phyloP scores from a whole-genome alignment of 768 basidiomycete genomes.

The Termitomyces sp. region DNA sequence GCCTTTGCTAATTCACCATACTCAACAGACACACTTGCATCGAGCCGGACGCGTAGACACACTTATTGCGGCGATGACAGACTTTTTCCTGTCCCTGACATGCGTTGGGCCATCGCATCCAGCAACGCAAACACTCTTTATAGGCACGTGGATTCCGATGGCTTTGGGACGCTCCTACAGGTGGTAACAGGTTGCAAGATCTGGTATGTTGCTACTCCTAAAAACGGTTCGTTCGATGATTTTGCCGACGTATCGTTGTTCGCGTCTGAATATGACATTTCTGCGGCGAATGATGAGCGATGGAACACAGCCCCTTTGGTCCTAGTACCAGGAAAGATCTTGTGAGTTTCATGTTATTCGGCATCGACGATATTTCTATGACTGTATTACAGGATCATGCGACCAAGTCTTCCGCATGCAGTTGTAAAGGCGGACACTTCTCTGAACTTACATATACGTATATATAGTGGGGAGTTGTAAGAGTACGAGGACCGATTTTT shows the following conservation, averaged over 20 bases:
- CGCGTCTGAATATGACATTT: no score
- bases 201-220: background rate
- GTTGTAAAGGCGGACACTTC: background rate
- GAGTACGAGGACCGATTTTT: no score
- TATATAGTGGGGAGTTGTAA: no score
- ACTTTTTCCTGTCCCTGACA: background rate
- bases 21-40: background rate
- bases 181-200: background rate
- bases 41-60: background rate
- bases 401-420: background rate
- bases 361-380: no score
- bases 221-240: background rate
- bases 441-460: no score
- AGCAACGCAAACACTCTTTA: background rate
- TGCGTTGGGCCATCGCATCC: conserved; percentile 3
- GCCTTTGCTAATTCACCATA: background rate
- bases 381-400: background rate
- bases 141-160: no score
- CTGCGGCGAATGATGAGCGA: background rate
- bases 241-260: background rate
- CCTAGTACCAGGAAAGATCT: background rate
- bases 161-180: background rate
- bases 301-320: background rate
- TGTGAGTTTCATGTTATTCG: background rate
- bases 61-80: background rate